phyloP scores from a whole-genome alignment of 1,284 basidiomycete genomes.

The Jaminaea rosea region DNA sequence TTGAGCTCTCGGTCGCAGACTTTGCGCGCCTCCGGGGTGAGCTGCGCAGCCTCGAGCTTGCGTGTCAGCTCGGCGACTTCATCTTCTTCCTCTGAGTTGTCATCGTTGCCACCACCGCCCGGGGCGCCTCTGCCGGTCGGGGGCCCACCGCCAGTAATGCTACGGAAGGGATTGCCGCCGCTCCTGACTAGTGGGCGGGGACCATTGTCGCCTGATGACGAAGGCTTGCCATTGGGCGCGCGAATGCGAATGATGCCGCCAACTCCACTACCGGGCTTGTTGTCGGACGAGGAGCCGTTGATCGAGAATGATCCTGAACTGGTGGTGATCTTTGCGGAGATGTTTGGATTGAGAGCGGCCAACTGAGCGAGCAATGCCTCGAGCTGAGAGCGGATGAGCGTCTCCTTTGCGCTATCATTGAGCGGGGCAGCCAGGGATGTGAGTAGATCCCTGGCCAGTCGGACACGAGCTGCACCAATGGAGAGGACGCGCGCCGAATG shows the following conservation, averaged over 20 bases:
- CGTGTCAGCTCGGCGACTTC: slow-evolving; percentile 37
- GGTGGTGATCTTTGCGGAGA: slow-evolving; percentile 32
- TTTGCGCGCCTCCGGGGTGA: slow-evolving; percentile 39
- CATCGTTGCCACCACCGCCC: slow-evolving; percentile 14
- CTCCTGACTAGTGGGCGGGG: slow-evolving; percentile 19
- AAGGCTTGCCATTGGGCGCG: slow-evolving; percentile 9
- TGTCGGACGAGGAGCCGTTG: slow-evolving; percentile 10
- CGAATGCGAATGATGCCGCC: slow-evolving; percentile 32
- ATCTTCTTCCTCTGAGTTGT: slow-evolving; percentile 34
- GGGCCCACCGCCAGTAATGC: slow-evolving; percentile 7
- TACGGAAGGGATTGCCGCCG: slow-evolving; percentile 13
- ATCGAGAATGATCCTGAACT: slow-evolving; percentile 15
- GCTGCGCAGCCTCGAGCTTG: slow-evolving; percentile 28
- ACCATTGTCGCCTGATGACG: slow-evolving; percentile 12
- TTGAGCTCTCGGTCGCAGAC: slow-evolving; percentile 44
- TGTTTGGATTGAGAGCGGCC: slow-evolving; percentile 31
- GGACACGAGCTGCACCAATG: slow-evolving; percentile 32
- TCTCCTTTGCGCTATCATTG: slow-evolving; percentile 30
- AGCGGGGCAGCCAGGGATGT: slow-evolving; percentile 31
- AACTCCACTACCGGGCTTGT: slow-evolving; percentile 12
- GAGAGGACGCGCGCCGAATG: slow-evolving; percentile 26
- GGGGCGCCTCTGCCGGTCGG: slow-evolving; percentile 8
- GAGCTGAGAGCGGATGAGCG: slow-evolving; percentile 37
- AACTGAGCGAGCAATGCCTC: slow-evolving; percentile 38
- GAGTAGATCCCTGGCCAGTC: slow-evolving; percentile 35